A percentile compares a stretch with the other conserved stretches of the same genome.
These are phyloP conservation scores for Anastatica hierochuntica DNA, from an alignment of 345 rosid species.

Conservation along the genomic window DNA sequence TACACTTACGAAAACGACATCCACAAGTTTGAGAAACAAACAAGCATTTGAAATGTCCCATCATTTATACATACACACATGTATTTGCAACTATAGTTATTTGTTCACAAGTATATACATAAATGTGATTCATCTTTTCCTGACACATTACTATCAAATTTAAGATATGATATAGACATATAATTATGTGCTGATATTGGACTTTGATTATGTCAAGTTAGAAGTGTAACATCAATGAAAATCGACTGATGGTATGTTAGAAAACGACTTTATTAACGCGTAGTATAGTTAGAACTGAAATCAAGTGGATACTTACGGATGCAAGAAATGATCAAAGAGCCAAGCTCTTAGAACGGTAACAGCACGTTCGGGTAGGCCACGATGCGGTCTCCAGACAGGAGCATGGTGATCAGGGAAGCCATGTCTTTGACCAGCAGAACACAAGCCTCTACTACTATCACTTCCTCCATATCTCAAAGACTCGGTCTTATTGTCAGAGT, in stretches of 20 bases:
- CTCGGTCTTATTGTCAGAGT: conserved; percentile 35
- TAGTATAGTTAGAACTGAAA: not conserved
- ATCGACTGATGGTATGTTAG: not conserved
- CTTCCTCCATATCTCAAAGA: conserved; percentile 36
- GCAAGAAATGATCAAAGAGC: conserved; percentile 84
- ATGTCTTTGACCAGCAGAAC: conserved; percentile 34
- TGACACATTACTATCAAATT: conserved; percentile 5
- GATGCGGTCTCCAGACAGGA: conserved; percentile 84
- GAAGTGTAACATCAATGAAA: not conserved
- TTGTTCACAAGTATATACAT: conserved; percentile 4
- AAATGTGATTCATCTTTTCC: conserved; percentile 5
- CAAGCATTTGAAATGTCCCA: conserved; percentile 26
- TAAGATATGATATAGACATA: conserved; percentile 4
- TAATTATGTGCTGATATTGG: not conserved
- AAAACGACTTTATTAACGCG: not conserved
- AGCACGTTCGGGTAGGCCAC: conserved; percentile 88
- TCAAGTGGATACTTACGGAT: conserved; percentile 57
- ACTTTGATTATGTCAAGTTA: conserved; percentile 3
- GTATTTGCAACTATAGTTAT: conserved; percentile 6
- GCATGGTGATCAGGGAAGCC: conserved; percentile 56
- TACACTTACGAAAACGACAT: conserved; percentile 8
- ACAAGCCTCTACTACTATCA: conserved; percentile 27
- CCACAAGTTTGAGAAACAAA: conserved; percentile 10
- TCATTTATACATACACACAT: not conserved
- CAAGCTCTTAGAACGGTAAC: conserved; percentile 77